Base-by-base conservation (phyloP, 2,329 filamentous ascomycete species). In the Leptographium lundbergii region DNA sequence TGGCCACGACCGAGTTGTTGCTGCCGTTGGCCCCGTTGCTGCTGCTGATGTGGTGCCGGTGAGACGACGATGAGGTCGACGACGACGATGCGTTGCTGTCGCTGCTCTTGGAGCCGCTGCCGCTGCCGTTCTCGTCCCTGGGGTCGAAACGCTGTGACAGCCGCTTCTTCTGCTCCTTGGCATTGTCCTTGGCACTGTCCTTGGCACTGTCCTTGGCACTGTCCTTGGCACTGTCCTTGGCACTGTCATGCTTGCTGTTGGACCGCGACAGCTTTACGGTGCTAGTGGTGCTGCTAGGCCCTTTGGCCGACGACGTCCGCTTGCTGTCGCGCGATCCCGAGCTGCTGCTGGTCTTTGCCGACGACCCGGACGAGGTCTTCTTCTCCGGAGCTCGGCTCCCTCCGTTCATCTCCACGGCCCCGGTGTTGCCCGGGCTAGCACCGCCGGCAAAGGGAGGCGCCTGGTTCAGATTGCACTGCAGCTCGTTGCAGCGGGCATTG, bases 131-230 rank as follows among this genome's bases (percentile, higher is more conserved):
- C 29, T 57, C 57, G 42, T 54, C 42, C 39, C 60, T 57, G 56
- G 19, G 22, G 13, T 64, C 63, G 63, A 71, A 71, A 54, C 70
- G 68, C 58, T 65, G 65, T 55, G 67, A 66, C 50, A 71, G 66
- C n/a, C 67, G 65, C 36, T 66, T 63, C 59, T 65, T 67, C 55
- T 69, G 66, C 13, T 65, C 59, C 51, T 63, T 65, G 10, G 59
- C 56, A 19, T 63, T 63, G 57, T 66, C 48, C 48, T 25, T 24
- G 57, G 36, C 56, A 42, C n/a, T 42, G 52, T 57, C 57, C 51
- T 63, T 65, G 10, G 59, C 56, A 19, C 63, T 63, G 57, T 66
- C 48, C 48, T 25, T 24, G 57, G n/a, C n/a, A n/a, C n/a, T n/a
- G n/a, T 65, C 59, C 51, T 63, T 65, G 10, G 59, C 56, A 19